A percentile compares a stretch with the other conserved stretches of the same genome.
Conservation (phyloP, 208 protist genomes). For the Zelonia costaricensis region DNA sequence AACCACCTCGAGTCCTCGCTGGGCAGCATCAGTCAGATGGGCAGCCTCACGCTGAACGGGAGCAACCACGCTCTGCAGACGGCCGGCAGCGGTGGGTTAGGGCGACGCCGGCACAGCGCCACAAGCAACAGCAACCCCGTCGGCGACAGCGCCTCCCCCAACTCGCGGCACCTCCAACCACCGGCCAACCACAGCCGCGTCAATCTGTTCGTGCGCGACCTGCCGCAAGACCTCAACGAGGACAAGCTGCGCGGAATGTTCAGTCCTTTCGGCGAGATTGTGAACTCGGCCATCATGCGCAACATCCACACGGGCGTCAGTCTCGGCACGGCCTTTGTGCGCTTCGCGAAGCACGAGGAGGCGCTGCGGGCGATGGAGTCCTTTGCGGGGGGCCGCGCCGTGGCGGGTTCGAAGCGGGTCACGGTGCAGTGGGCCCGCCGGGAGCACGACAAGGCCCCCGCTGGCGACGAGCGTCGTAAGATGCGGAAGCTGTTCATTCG, state of each 20-base stretch:
- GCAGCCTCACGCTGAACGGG: conserved; percentile 1
- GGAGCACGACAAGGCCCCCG: conserved; percentile 69
- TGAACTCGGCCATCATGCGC: conserved; percentile 66
- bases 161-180: conserved; percentile 15
- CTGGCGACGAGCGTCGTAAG: conserved; percentile 48
- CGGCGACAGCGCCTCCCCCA: not conserved
- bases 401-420: conserved; percentile 22
- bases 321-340: conserved; percentile 78
- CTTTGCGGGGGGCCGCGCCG: conserved; percentile 11
- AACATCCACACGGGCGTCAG: conserved; percentile 80
- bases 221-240: conserved; percentile 49
- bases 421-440: conserved; percentile 70
- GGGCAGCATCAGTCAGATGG: conserved; percentile 2
- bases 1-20: not conserved
- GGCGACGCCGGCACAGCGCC: not conserved
- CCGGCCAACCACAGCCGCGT: conserved; percentile 40
- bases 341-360: conserved; percentile 47
- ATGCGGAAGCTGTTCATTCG: conserved; percentile 87
- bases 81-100: not conserved
- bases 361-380: conserved; percentile 31
- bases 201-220: conserved; percentile 63
- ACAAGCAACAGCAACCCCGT: not conserved
- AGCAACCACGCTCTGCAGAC: not conserved
- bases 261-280: conserved; percentile 51
- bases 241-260: conserved; percentile 49